Evolutionary conservation across 768 basidiomycete species (phyloP), one percentile per base, ranked within the genome.

Genomic region (Chalciporus sphaerocephalus): DNA sequence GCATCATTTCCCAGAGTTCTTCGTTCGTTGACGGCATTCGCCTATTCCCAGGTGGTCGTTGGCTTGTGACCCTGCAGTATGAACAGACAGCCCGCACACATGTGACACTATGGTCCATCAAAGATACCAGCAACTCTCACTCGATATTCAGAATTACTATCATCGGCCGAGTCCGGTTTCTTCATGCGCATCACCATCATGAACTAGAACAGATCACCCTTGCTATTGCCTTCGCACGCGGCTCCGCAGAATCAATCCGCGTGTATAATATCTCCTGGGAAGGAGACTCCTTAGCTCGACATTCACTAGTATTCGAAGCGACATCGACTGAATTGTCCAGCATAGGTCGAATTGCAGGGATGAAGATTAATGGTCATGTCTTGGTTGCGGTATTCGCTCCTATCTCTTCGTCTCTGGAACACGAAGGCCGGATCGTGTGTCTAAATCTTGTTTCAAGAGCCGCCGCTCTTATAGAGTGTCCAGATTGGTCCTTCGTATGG

Each of bases 51-150:
- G 75, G 74, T n/a, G 67, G 70, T 12, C 59, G 68, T 20, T 79
- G 75, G 74, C 70, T 80, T 18, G 65, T 78, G 5, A 71, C 70
- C 20, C 64, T 75, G 21, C 68, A 71, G 44, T 65, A 65, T 8
- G 60, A 64, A 43, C 59, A 48, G 3, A 55, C 51, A 2, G 64
- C 66, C 39, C 65, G 68, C 7, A 69, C 73, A 5, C 60, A 65
- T 23, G 53, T 81, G 17, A 70, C 69, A 10, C 55, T 80, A 10
- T 78, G 76, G 73, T 72, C 67, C 37, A 50, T 70, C 21, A 57
- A 56, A n/a, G 61, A 66, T 53, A 34, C 62, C 22, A 51, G 57
- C 5, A 38, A 54, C 43, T 39, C 49, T 28, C 60, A 57, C 48
- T 56, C 59, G 25, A 60, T 62, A 22, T 64, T 67, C 16, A 54